These are phyloP conservation scores for Starmerella floris DNA, from an alignment of 805 yeast genomes.

Conservation along the genomic window DNA sequence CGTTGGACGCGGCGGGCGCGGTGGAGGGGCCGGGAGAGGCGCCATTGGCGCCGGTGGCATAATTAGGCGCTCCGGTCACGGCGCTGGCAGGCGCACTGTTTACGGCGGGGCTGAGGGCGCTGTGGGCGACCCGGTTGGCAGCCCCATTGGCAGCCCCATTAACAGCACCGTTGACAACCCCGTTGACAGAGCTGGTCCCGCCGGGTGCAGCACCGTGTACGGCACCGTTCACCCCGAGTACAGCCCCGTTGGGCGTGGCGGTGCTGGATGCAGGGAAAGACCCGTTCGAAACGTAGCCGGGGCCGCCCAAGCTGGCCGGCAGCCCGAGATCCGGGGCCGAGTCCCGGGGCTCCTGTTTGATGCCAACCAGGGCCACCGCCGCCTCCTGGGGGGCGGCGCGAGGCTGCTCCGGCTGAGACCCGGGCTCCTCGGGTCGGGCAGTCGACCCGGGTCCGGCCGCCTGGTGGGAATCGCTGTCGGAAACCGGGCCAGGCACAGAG, in stretches of 20 bases:
- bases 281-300: no score
- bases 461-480: no score
- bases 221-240: no score
- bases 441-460: no score
- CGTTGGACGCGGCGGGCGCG: neutral
- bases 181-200: neutral
- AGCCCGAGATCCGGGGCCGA: neutral
- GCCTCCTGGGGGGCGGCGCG: neutral
- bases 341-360: neutral
- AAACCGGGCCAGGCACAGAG: no score
- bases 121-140: neutral
- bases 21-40: neutral
- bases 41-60: neutral
- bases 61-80: neutral
- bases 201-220: neutral
- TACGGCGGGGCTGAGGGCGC: neutral
- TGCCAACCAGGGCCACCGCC: neutral
- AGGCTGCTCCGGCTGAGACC: neutral
- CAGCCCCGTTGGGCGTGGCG: neutral
- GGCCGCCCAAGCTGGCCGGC: neutral
- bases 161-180: neutral
- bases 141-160: neutral
- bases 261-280: neutral
- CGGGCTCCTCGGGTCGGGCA: no score
- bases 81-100: neutral